A percentile compares a stretch with the other conserved stretches of the same genome.
Evolutionary conservation across 2,329 filamentous ascomycete genomes (phyloP).

Genomic region (Botrytis pseudocinerea): DNA sequence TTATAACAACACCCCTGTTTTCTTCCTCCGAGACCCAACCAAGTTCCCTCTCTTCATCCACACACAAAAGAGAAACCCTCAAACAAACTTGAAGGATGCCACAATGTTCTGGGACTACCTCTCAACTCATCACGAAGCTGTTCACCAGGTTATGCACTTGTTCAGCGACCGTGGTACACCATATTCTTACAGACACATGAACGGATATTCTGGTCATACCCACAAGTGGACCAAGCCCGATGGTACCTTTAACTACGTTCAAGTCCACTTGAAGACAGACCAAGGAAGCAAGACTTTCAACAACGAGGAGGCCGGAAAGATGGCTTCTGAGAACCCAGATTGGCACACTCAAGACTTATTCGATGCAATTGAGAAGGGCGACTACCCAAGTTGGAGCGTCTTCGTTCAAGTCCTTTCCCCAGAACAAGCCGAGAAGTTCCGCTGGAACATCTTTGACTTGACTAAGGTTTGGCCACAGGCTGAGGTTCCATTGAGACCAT

Average conservation of each 20-base stretch:
- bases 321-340: slow-evolving; percentile 61
- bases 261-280: slow-evolving; percentile 64
- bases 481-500: slow-evolving; percentile 59
- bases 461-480: slow-evolving; percentile 69
- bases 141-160: slow-evolving; percentile 65
- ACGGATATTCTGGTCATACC: slow-evolving; percentile 67
- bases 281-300: slow-evolving; percentile 62
- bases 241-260: slow-evolving; percentile 65
- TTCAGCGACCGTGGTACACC: slow-evolving; percentile 68
- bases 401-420: slow-evolving; percentile 65
- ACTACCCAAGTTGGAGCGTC: slow-evolving; percentile 63
- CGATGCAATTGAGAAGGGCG: slow-evolving; percentile 60
- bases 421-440: slow-evolving; percentile 60
- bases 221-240: slow-evolving; percentile 67
- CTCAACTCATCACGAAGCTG: slow-evolving; percentile 60
- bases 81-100: slow-evolving; percentile 69
- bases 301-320: slow-evolving; percentile 55
- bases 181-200: slow-evolving; percentile 65
- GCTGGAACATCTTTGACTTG: slow-evolving; percentile 66
- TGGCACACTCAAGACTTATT: slow-evolving; percentile 64
- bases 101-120: slow-evolving; percentile 50
- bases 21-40: slow-evolving; percentile 72
- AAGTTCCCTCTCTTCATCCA: slow-evolving; percentile 78
- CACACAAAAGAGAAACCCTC: slow-evolving; percentile 74
- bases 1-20: slow-evolving; percentile 75